These are phyloP conservation scores for Aspergillus brunneoviolaceus DNA, from an alignment of 2,329 filamentous ascomycete genomes.

Conservation along the genomic window DNA sequence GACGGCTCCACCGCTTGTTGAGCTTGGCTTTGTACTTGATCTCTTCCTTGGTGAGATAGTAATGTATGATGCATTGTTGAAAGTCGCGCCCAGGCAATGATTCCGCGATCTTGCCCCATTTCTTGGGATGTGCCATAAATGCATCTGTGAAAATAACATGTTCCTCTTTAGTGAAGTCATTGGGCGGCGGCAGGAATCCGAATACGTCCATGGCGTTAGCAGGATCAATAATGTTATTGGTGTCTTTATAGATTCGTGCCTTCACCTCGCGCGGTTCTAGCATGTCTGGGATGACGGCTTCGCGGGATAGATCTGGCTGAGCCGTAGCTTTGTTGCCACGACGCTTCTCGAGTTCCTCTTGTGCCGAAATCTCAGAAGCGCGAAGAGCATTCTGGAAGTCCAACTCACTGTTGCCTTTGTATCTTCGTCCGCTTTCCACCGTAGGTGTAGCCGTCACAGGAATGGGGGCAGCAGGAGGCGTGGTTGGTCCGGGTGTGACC, in stretches of 20 bases:
- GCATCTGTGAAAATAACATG: slow-evolving; percentile 48
- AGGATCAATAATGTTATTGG: slow-evolving; percentile 44
- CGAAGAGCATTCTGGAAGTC: slow-evolving; percentile 50
- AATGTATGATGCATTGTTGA: slow-evolving; percentile 52
- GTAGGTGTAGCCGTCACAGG: slow-evolving; percentile 33
- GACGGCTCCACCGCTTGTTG: slow-evolving; percentile 47
- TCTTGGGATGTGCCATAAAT: slow-evolving; percentile 51
- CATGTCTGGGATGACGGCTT: slow-evolving; percentile 52
- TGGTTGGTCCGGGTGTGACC: slow-evolving; percentile 37
- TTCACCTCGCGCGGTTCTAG: slow-evolving; percentile 41
- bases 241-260: slow-evolving; percentile 46
- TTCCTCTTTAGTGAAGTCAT: slow-evolving; percentile 50
- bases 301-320: slow-evolving; percentile 45
- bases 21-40: slow-evolving; percentile 52
- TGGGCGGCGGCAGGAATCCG: slow-evolving; percentile 45
- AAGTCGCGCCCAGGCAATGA: slow-evolving; percentile 47
- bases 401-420: slow-evolving; percentile 50
- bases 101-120: slow-evolving; percentile 53
- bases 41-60: slow-evolving; percentile 52
- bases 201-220: slow-evolving; percentile 44
- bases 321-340: slow-evolving; percentile 45
- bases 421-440: slow-evolving; percentile 42
- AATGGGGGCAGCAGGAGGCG: slow-evolving; percentile 35
- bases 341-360: slow-evolving; percentile 48
- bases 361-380: slow-evolving; percentile 49